Evolutionary conservation across 305 asterid genomes (phyloP).

Genomic region (Fraxinus velutina): DNA sequence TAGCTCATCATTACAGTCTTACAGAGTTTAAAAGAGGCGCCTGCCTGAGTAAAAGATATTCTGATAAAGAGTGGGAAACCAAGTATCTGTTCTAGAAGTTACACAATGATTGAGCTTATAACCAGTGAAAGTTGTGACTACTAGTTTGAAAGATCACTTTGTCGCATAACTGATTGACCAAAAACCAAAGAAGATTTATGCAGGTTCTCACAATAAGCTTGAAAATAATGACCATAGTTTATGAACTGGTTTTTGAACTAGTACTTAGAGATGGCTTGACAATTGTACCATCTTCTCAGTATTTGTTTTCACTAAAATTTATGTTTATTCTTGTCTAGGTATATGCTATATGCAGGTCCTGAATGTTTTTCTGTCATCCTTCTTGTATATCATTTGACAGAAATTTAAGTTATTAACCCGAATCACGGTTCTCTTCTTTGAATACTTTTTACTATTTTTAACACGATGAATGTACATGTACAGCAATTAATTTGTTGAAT

Average conservation of each 20-base stretch:
- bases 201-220: background rate
- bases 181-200: background rate
- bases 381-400: background rate
- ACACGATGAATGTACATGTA: background rate
- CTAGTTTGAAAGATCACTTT: background rate
- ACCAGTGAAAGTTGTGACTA: background rate
- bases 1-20: background rate
- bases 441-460: background rate
- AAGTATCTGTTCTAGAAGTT: background rate
- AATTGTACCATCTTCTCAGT: background rate
- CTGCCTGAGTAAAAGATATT: background rate
- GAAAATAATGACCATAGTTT: background rate
- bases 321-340: background rate
- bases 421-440: background rate
- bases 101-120: background rate
- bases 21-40: background rate
- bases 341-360: background rate
- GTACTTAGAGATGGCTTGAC: background rate
- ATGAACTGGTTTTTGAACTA: background rate
- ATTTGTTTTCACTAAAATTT: background rate
- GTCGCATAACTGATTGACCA: background rate
- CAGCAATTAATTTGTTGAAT: background rate
- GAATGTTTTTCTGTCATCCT: background rate
- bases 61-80: background rate
- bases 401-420: background rate